Evolutionary conservation across 2,329 filamentous ascomycete species (phyloP).

Genomic region (Fusarium verrucosum): DNA sequence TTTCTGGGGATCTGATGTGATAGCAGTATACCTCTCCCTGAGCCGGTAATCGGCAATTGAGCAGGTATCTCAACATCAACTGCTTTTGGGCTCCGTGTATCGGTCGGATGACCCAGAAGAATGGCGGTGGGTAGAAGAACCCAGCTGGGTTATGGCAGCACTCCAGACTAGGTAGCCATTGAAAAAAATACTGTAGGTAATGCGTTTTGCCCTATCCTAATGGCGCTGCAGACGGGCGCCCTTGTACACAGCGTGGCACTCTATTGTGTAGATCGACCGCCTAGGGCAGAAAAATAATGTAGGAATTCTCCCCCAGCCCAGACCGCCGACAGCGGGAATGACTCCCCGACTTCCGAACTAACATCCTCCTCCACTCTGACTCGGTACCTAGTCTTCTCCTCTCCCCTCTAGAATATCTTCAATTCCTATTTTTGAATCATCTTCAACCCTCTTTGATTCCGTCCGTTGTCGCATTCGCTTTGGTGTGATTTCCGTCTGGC

Average conservation of each 20-base stretch:
- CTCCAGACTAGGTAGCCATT: conserved; percentile 20
- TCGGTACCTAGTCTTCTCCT: conserved; percentile 21
- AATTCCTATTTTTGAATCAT: conserved; percentile 17
- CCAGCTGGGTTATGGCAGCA: conserved; percentile 18
- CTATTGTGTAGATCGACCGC: conserved; percentile 26
- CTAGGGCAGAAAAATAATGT: conserved; percentile 12
- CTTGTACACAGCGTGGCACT: conserved; percentile 11
- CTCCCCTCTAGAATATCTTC: conserved; percentile 9
- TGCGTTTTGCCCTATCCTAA: background rate
- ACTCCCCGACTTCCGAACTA: conserved; percentile 44
- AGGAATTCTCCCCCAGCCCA: conserved; percentile 27
- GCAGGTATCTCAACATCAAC: conserved; percentile 30
- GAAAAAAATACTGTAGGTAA: too few relatives aligned
- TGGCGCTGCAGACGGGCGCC: conserved; percentile 6
- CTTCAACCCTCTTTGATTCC: background rate
- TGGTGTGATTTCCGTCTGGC: background rate
- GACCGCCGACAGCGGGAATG: conserved; percentile 44
- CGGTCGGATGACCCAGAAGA: conserved; percentile 37
- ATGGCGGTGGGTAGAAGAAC: conserved; percentile 38
- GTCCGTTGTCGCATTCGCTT: background rate
- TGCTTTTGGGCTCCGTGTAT: conserved; percentile 40
- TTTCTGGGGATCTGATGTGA: conserved; percentile 19
- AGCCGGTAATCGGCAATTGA: background rate
- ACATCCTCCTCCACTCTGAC: conserved; percentile 23
- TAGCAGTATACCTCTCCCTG: conserved; percentile 32